These are phyloP conservation scores for Myxozyma vanderwaltii DNA, from an alignment of 805 yeast genomes.

Conservation along the genomic window DNA sequence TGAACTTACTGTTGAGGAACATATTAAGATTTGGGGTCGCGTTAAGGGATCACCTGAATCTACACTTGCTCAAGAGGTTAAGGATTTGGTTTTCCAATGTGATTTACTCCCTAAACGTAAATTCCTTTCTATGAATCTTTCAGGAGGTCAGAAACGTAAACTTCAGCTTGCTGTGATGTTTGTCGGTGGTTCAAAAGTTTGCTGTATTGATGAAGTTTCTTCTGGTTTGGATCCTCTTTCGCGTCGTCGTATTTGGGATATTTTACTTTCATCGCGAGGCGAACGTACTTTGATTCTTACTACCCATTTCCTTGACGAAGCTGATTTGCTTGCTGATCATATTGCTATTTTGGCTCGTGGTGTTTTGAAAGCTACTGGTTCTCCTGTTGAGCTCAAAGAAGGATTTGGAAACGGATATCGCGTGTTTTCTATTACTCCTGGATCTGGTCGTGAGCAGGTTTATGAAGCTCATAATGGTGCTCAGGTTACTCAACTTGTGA, in stretches of 20 bases:
- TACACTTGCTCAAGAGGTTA: slow-evolving; percentile 27
- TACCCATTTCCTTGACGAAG: slow-evolving; percentile 45
- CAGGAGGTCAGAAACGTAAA: slow-evolving; percentile 46
- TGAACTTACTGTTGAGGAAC: slow-evolving; percentile 42
- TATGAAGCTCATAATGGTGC: slow-evolving; percentile 33
- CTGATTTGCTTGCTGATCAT: slow-evolving; percentile 43
- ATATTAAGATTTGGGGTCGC: slow-evolving; percentile 42
- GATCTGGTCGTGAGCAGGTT: slow-evolving; percentile 38
- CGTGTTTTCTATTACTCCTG: slow-evolving; percentile 37
- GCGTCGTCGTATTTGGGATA: slow-evolving; percentile 45
- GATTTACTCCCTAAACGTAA: slow-evolving; percentile 39
- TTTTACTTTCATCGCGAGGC: slow-evolving; percentile 40
- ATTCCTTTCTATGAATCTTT: slow-evolving; percentile 35
- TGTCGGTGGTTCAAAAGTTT: slow-evolving; percentile 43
- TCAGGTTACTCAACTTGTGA: slow-evolving; percentile 37
- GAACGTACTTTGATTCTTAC: slow-evolving; percentile 40
- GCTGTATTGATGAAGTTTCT: slow-evolving; percentile 46
- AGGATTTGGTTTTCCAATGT: slow-evolving; percentile 38
- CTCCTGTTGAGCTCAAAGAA: slow-evolving; percentile 42
- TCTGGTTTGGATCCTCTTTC: slow-evolving; percentile 45
- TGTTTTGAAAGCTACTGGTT: slow-evolving; percentile 40
- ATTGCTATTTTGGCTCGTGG: slow-evolving; percentile 43
- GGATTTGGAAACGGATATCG: slow-evolving; percentile 43
- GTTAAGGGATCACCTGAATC: slow-evolving; percentile 39
- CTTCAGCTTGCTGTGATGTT: slow-evolving; percentile 45